phyloP scores from a whole-genome alignment of 257 asterid species.

The Primulina tabacum region DNA sequence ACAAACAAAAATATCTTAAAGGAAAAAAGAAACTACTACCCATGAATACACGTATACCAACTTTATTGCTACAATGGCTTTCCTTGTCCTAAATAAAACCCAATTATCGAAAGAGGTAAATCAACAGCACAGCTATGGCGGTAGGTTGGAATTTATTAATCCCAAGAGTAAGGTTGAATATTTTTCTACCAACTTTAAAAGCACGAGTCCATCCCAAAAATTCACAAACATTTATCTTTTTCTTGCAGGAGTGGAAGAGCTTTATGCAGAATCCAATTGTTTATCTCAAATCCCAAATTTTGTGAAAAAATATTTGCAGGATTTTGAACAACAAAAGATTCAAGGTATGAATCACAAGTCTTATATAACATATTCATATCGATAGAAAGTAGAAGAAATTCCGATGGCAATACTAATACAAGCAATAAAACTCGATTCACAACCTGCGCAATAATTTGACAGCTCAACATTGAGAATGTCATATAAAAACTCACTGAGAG shows the following conservation, averaged over 20 bases:
- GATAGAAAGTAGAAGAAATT: not conserved
- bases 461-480: not conserved
- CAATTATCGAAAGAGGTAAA: conserved; percentile 1
- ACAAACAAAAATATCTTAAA: not conserved
- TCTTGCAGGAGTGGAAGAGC: not conserved
- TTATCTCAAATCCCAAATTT: not conserved
- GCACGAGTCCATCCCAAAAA: not conserved
- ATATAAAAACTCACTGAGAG: not conserved
- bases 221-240: not conserved
- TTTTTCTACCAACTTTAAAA: not conserved
- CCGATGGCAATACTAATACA: not conserved
- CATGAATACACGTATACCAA: not conserved
- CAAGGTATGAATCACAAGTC: not conserved
- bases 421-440: not conserved
- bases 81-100: not conserved
- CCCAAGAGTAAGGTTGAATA: not conserved
- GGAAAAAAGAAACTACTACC: not conserved
- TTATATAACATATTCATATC: not conserved
- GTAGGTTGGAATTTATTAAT: not conserved
- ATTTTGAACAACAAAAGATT: not conserved
- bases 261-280: not conserved
- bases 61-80: not conserved
- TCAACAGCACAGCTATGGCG: not conserved
- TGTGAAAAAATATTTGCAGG: not conserved
- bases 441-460: not conserved